These are phyloP conservation scores for Alternaria sp. DNA, from an alignment of 2,329 filamentous ascomycete genomes.

Conservation along the genomic window DNA sequence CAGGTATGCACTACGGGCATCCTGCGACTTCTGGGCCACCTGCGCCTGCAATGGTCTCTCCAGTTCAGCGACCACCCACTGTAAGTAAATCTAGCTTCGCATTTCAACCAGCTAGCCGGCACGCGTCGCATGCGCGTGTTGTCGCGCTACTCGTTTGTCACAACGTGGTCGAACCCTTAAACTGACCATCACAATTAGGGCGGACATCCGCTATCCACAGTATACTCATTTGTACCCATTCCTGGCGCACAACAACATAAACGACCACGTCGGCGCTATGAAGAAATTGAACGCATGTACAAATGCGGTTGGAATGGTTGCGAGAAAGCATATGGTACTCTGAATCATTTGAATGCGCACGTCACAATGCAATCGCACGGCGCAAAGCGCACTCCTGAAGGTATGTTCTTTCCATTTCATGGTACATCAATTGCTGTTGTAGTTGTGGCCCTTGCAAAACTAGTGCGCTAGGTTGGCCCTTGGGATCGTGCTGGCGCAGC, in stretches of 20 bases:
- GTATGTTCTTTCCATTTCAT: constrained; percentile 62
- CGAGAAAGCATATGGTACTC: constrained; percentile 96
- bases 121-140: background rate
- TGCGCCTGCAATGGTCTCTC: constrained; percentile 64
- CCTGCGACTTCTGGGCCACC: constrained; percentile 64
- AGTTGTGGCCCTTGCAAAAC: constrained; percentile 35
- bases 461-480: constrained; percentile 42
- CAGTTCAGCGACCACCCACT: constrained; percentile 66
- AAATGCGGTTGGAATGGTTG: constrained; percentile 99
- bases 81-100: constrained; percentile 54
- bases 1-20: constrained; percentile 56
- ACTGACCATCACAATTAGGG: constrained; percentile 44
- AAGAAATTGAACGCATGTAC: constrained; percentile 99
- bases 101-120: background rate
- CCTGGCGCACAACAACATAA: constrained; percentile 98
- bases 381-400: constrained; percentile 93
- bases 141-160: background rate
- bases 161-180: background rate
- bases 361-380: constrained; percentile 99
- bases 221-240: constrained; percentile 97
- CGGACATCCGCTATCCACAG: constrained; percentile 69
- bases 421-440: constrained; percentile 20
- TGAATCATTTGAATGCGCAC: constrained; percentile 97
- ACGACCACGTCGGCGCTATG: constrained; percentile 87
- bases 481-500: constrained; percentile 52